Conservation (phyloP, 768 basidiomycete genomes). For the Termitomyces bulborhizus region DNA sequence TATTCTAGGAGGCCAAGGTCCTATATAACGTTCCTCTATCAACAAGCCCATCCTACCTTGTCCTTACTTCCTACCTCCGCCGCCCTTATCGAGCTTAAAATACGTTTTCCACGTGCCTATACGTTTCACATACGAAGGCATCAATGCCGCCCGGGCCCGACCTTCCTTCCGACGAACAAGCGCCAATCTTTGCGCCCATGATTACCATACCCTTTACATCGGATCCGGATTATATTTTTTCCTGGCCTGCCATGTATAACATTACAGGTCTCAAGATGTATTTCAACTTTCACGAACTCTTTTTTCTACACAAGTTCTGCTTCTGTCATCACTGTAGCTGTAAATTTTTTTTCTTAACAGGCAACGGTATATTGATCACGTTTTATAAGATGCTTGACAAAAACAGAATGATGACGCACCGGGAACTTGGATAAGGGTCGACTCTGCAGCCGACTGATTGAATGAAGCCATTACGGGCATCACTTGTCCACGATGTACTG, state of each 20-base stretch:
- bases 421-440: no score
- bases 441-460: background rate
- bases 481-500: background rate
- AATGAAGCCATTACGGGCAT: background rate
- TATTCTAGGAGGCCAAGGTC: slow-evolving; percentile 9
- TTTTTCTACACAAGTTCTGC: background rate
- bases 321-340: background rate
- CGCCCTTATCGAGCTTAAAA: background rate
- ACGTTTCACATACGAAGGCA: background rate
- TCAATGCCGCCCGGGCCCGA: background rate
- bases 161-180: background rate
- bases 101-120: background rate
- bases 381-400: background rate
- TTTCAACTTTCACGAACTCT: slow-evolving; percentile 1
- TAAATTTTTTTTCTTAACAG: background rate
- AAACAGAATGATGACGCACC: background rate
- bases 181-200: background rate
- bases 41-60: background rate
- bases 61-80: background rate
- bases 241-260: slow-evolving; percentile 13
- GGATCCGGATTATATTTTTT: slow-evolving; percentile 13
- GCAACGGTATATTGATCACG: no score
- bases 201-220: slow-evolving; percentile 1
- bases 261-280: slow-evolving; percentile 6
- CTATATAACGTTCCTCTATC: background rate